These are phyloP conservation scores for Macrolepiota albuminosa DNA, from an alignment of 768 basidiomycete species.

Conservation along the genomic window DNA sequence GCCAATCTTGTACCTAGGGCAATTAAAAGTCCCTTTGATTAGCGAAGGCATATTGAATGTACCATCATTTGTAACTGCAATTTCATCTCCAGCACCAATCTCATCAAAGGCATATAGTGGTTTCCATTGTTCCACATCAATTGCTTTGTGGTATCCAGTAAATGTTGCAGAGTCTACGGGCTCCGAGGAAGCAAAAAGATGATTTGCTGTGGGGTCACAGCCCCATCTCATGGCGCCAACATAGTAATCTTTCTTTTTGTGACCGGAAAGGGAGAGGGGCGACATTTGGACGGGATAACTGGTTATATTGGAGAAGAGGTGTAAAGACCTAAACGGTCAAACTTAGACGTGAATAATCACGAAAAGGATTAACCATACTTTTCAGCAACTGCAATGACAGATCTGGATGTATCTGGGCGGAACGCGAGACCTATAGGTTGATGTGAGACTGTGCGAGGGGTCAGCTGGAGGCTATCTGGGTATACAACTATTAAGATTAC, in stretches of 20 bases:
- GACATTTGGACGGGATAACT: neutral
- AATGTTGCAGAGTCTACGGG: slow-evolving; percentile 22
- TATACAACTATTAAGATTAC: neutral
- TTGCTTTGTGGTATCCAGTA: slow-evolving; percentile 45
- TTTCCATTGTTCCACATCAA: slow-evolving; percentile 32
- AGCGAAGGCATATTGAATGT: neutral
- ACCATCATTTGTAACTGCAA: slow-evolving; percentile 45
- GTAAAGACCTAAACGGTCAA: slow-evolving; percentile 11
- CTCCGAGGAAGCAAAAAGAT: slow-evolving; percentile 57
- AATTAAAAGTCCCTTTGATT: neutral
- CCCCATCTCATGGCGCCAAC: slow-evolving; percentile 56
- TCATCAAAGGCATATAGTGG: slow-evolving; percentile 35
- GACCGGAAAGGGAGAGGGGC: slow-evolving; percentile 12
- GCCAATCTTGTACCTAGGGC: slow-evolving; percentile 26
- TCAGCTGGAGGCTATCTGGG: neutral
- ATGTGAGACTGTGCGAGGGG: slow-evolving; percentile 14
- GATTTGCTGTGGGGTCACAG: slow-evolving; percentile 25
- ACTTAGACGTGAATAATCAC: neutral
- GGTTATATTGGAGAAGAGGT: slow-evolving; percentile 16
- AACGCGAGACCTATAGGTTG: slow-evolving; percentile 42
- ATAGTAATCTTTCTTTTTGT: slow-evolving; percentile 18
- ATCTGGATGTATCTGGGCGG: slow-evolving; percentile 31
- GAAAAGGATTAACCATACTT: slow-evolving; percentile 19
- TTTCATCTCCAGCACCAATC: slow-evolving; percentile 48
- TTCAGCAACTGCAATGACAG: slow-evolving; percentile 38